These are phyloP conservation scores for Tulasnella sp. DNA, from an alignment of 768 basidiomycete genomes.

Conservation along the genomic window DNA sequence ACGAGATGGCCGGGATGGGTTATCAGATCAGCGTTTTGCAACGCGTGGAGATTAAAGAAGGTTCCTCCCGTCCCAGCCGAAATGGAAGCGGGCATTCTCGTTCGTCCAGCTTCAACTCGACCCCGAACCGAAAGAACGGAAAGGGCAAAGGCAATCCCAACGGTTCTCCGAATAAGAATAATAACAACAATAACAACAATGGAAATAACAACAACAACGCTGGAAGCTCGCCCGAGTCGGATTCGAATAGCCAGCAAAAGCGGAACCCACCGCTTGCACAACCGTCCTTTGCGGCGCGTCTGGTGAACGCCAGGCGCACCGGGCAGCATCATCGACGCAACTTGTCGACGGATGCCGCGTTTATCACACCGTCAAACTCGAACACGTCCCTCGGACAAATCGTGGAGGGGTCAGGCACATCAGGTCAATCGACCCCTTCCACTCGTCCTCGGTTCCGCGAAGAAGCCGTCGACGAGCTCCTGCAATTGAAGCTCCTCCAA, in stretches of 20 bases:
- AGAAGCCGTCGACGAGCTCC: conserved; percentile 90
- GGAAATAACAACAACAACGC: neutral
- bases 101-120: conserved; percentile 2
- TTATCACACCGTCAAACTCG: neutral
- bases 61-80: neutral
- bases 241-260: conserved; percentile 25
- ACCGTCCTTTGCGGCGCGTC: conserved; percentile 19
- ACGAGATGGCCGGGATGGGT: conserved; percentile 24
- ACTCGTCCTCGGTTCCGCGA: conserved; percentile 58
- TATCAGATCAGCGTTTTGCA: conserved; percentile 26
- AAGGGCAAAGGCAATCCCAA: conserved; percentile 2
- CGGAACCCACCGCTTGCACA: conserved; percentile 25
- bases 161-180: neutral
- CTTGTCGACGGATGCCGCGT: neutral
- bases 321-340: conserved; percentile 10
- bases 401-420: neutral
- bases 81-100: neutral
- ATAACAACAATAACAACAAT: conserved; percentile 8
- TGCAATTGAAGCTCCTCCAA: conserved; percentile 89
- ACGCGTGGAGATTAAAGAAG: conserved; percentile 24
- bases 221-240: conserved; percentile 31
- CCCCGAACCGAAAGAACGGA: neutral
- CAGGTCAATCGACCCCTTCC: neutral
- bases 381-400: neutral
- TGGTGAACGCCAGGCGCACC: conserved; percentile 22